These are phyloP conservation scores for Hordeum pubiflorum DNA, from an alignment of 202 grass and related monocot species.

Conservation along the genomic window DNA sequence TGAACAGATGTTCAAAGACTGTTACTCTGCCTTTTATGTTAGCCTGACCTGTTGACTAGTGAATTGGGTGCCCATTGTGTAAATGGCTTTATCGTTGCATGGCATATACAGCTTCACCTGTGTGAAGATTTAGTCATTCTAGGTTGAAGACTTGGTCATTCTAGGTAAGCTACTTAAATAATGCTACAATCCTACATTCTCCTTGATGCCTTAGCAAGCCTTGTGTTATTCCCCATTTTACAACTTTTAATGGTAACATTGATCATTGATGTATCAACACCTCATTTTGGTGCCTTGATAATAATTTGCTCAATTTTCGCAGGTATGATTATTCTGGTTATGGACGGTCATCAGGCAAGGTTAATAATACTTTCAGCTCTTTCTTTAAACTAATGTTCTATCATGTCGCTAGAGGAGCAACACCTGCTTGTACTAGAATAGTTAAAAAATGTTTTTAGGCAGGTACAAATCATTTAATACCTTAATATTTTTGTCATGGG, in stretches of 20 bases:
- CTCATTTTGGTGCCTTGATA: not conserved
- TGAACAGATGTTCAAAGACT: not conserved
- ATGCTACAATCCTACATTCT: not conserved
- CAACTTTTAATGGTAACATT: not conserved
- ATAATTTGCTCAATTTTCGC: slow-evolving; percentile 14
- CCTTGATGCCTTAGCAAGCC: not conserved
- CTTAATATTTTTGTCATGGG: not conserved
- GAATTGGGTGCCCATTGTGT: not conserved
- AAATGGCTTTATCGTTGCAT: not conserved
- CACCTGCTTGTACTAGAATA: not conserved
- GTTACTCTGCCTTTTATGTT: not conserved
- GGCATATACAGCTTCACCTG: not conserved
- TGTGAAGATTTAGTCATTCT: not conserved
- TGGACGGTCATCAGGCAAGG: slow-evolving; percentile 92
- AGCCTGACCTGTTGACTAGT: not conserved
- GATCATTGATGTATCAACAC: not conserved
- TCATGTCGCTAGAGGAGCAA: not conserved
- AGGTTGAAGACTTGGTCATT: not conserved
- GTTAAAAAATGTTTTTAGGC: not conserved
- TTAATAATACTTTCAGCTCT: slow-evolving; percentile 12
- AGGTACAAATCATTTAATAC: not conserved
- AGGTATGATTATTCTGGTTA: slow-evolving; percentile 99
- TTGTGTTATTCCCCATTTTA: not conserved
- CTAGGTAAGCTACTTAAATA: not conserved
- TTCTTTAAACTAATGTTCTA: slow-evolving; percentile 3